Conservation (phyloP, 495 filamentous ascomycete species). For the Hypoxylon rickii region DNA sequence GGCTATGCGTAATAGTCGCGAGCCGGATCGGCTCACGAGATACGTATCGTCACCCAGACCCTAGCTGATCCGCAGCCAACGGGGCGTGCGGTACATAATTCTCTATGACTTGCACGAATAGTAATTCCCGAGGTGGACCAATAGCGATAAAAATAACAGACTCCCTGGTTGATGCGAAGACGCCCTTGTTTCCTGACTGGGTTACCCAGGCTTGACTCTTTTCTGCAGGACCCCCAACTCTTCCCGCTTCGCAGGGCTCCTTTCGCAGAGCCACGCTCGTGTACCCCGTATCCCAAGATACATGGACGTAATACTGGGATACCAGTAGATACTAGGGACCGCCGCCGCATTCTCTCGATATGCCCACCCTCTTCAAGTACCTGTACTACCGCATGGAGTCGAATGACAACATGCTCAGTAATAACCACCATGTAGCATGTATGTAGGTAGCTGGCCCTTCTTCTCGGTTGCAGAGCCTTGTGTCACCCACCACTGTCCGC, state of each 20-base stretch:
- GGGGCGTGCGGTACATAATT: constrained; percentile 9
- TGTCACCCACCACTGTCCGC: constrained; percentile 33
- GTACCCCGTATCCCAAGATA: constrained; percentile 20
- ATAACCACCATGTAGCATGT: constrained; percentile 20
- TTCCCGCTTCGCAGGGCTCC: constrained; percentile 32
- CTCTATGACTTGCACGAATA: constrained; percentile 28
- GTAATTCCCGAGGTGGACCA: constrained; percentile 32
- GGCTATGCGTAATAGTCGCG: neutral
- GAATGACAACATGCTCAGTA: constrained; percentile 30
- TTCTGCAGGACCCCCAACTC: constrained; percentile 34
- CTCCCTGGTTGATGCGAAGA: constrained; percentile 3
- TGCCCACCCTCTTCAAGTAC: constrained; percentile 23
- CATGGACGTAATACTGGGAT: constrained; percentile 5
- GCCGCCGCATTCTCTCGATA: constrained; percentile 28
- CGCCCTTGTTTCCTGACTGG: constrained; percentile 22
- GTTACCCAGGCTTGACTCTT: constrained; percentile 19
- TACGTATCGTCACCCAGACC: constrained; percentile 29
- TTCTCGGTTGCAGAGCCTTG: constrained; percentile 34
- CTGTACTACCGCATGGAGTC: constrained; percentile 14
- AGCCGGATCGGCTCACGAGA: constrained; percentile 28
- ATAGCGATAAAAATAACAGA: constrained; percentile 36
- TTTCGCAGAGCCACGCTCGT: constrained; percentile 32
- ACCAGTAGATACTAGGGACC: constrained; percentile 10
- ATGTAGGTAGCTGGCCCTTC: constrained; percentile 28
- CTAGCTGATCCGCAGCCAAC: constrained; percentile 28